phyloP scores from a whole-genome alignment of 2,329 filamentous ascomycete species.

The Colletotrichum gigasporum region DNA sequence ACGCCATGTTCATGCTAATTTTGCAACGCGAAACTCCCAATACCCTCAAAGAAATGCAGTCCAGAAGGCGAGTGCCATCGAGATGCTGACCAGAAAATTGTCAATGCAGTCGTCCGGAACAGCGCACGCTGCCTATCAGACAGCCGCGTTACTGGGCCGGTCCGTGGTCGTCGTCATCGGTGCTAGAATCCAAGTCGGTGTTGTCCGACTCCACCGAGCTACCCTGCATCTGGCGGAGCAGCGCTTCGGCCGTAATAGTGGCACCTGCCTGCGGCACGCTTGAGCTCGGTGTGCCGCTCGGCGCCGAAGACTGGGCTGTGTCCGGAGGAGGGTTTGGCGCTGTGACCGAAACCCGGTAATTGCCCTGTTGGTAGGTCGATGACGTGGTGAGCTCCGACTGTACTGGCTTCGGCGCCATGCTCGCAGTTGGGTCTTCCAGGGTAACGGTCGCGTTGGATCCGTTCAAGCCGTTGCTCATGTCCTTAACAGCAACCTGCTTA shows the following conservation, averaged over 20 bases:
- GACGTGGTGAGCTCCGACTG: background rate
- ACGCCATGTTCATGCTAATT: background rate
- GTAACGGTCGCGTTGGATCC: conserved; percentile 48
- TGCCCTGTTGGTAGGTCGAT: conserved; percentile 4
- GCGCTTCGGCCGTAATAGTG: conserved; percentile 34
- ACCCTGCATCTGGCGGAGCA: conserved; percentile 3
- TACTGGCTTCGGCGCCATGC: background rate
- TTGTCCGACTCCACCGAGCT: background rate
- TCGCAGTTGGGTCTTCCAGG: conserved; percentile 45
- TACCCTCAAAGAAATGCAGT: no score
- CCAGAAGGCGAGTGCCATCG: no score
- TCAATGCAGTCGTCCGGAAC: no score
- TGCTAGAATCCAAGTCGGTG: conserved; percentile 14
- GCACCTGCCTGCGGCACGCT: conserved; percentile 35
- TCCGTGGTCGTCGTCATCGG: background rate
- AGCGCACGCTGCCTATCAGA: background rate
- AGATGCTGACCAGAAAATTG: no score
- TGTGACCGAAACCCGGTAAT: background rate
- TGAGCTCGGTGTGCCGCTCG: background rate
- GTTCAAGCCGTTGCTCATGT: conserved; percentile 47
- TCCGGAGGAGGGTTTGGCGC: conserved; percentile 3
- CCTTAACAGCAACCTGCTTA: conserved; percentile 40
- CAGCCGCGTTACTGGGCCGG: background rate
- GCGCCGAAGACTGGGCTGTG: background rate
- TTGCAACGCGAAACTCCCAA: no score